Conservation (phyloP, 441 rosid genomes). For the Gossypium gossypioides region DNA sequence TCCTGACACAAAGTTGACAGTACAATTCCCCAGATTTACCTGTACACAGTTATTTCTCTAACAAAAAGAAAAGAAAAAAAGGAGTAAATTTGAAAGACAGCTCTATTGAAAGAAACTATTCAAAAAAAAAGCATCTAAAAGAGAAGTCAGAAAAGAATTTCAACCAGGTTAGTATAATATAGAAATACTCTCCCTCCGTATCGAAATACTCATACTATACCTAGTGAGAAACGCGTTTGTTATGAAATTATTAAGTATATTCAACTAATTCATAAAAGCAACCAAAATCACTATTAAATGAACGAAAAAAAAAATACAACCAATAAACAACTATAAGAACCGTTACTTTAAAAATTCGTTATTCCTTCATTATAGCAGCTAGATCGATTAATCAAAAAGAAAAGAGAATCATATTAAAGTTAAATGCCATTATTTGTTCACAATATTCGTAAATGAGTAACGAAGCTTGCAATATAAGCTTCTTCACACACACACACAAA, state of each 20-base stretch:
- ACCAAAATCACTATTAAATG: neutral
- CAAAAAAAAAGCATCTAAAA: neutral
- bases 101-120: neutral
- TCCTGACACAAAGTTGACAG: constrained; percentile 9
- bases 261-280: neutral
- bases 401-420: neutral
- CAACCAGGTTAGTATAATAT: neutral
- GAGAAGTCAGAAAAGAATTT: neutral
- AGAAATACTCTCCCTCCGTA: neutral
- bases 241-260: neutral
- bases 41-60: neutral
- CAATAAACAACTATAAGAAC: neutral
- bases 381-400: neutral
- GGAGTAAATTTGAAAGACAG: neutral
- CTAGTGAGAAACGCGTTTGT: neutral
- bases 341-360: neutral
- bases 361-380: neutral
- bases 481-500: neutral
- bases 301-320: neutral
- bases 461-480: constrained; percentile 1
- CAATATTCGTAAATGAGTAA: neutral
- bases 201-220: neutral
- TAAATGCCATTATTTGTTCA: constrained; percentile 3
- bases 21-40: constrained; percentile 3
- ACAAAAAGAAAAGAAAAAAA: neutral